Percentiles rank a stretch among this genome's conserved stretches.
phyloP scores from a whole-genome alignment of 495 filamentous ascomycete species.

The Penicillium argentinense region DNA sequence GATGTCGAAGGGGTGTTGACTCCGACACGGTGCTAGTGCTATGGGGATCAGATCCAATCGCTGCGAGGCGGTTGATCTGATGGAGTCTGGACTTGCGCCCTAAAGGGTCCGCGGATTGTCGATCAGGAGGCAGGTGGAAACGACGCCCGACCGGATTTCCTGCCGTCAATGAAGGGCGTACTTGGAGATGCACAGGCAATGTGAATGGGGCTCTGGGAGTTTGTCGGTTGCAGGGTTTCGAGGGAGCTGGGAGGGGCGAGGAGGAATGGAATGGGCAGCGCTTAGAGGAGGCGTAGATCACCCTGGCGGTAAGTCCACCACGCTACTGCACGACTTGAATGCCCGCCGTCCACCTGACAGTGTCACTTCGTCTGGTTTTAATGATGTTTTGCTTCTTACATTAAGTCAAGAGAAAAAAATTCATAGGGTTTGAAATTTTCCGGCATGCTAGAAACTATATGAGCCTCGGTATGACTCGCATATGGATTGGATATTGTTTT shows the following conservation, averaged over 20 bases:
- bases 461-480: background rate
- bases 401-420: background rate
- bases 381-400: background rate
- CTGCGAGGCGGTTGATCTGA: slow-evolving; percentile 27
- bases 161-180: too few species aligned
- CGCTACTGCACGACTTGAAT: background rate
- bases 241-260: slow-evolving; percentile 15
- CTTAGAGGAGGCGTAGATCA: slow-evolving; percentile 11
- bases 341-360: too few species aligned
- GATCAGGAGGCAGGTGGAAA: slow-evolving; percentile 28
- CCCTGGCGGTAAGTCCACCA: slow-evolving; percentile 9
- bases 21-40: slow-evolving; percentile 64
- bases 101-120: slow-evolving; percentile 23
- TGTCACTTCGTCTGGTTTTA: background rate
- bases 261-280: slow-evolving; percentile 20
- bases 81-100: slow-evolving; percentile 23
- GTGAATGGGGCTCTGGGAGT: background rate
- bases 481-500: too few species aligned
- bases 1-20: slow-evolving; percentile 60
- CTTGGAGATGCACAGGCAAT: too few species aligned
- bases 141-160: background rate
- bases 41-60: slow-evolving; percentile 19
- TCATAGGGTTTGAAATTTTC: background rate
- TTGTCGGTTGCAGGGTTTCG: background rate
- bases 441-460: background rate